Evolutionary conservation across 345 rosid genomes (phyloP).

Genomic region (Odontarrhena argentea): DNA sequence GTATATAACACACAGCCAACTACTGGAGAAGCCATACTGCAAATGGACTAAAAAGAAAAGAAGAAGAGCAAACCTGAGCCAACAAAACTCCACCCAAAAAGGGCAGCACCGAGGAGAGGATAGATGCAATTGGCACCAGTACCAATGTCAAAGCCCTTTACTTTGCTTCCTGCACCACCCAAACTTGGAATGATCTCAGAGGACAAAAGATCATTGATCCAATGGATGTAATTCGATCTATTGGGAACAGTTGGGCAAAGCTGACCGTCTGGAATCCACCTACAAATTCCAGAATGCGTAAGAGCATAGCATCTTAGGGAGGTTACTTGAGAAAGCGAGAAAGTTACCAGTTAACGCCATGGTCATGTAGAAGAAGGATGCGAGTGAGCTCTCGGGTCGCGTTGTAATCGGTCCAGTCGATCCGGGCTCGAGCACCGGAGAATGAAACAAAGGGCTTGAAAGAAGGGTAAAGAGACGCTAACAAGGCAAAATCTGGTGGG

Average conservation of each 20-base stretch:
- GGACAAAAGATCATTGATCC: slow-evolving; percentile 87
- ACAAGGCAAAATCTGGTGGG: slow-evolving; percentile 71
- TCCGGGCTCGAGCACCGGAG: slow-evolving; percentile 62
- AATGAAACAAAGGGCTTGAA: slow-evolving; percentile 68
- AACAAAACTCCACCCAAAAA: slow-evolving; percentile 77
- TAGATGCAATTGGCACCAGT: slow-evolving; percentile 96
- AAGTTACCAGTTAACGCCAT: slow-evolving; percentile 58
- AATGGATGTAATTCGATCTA: slow-evolving; percentile 86
- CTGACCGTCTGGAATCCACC: slow-evolving; percentile 98
- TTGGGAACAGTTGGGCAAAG: slow-evolving; percentile 96
- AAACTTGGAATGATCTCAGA: slow-evolving; percentile 55
- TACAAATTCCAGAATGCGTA: slow-evolving; percentile 22
- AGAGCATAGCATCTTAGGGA: neutral
- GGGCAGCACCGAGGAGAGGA: slow-evolving; percentile 91
- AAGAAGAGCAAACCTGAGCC: slow-evolving; percentile 63
- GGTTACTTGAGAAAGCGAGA: no score
- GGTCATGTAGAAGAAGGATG: slow-evolving; percentile 74
- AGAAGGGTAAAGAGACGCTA: slow-evolving; percentile 77
- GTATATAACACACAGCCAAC: neutral
- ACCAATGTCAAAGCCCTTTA: slow-evolving; percentile 89
- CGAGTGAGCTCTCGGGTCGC: slow-evolving; percentile 90
- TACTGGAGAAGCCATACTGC: neutral
- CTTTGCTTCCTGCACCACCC: slow-evolving; percentile 35
- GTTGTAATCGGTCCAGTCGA: slow-evolving; percentile 90
- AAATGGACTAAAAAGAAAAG: neutral